Percentiles rank a stretch among this genome's conserved stretches.
Evolutionary conservation across 169 alveolate species (phyloP).

Genomic region (Plasmodium sp.): DNA sequence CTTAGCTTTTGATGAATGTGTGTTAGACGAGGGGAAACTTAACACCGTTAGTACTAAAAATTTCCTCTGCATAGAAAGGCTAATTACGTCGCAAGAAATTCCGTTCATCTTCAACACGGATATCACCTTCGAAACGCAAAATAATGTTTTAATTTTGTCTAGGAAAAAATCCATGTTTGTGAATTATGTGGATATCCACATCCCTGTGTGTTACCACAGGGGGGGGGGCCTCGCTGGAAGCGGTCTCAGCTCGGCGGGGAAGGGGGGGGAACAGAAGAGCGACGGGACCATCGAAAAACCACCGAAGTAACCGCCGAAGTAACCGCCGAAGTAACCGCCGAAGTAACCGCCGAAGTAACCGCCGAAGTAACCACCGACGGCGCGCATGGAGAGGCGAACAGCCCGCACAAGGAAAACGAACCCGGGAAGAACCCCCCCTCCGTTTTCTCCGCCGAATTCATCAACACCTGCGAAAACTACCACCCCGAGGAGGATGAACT

Average conservation of each 20-base stretch:
- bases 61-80: constrained; percentile 64
- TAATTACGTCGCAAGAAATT: constrained; percentile 53
- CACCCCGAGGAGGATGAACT: constrained; percentile 51
- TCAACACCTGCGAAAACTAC: constrained; percentile 20
- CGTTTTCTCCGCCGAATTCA: constrained; percentile 39
- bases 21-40: constrained; percentile 54
- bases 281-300: no score
- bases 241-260: background rate
- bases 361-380: background rate
- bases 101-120: constrained; percentile 53
- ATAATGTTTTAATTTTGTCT: constrained; percentile 47
- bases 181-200: constrained; percentile 45
- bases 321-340: background rate
- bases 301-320: background rate
- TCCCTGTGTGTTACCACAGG: constrained; percentile 22
- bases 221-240: background rate
- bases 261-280: background rate
- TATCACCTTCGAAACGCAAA: constrained; percentile 58
- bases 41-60: constrained; percentile 49
- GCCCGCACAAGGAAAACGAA: background rate
- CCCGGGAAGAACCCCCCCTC: background rate
- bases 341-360: background rate
- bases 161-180: constrained; percentile 60
- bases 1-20: constrained; percentile 54
- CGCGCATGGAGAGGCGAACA: background rate